phyloP scores from a whole-genome alignment of 75 land plant genomes.

The Isoetes taiwanensis region DNA sequence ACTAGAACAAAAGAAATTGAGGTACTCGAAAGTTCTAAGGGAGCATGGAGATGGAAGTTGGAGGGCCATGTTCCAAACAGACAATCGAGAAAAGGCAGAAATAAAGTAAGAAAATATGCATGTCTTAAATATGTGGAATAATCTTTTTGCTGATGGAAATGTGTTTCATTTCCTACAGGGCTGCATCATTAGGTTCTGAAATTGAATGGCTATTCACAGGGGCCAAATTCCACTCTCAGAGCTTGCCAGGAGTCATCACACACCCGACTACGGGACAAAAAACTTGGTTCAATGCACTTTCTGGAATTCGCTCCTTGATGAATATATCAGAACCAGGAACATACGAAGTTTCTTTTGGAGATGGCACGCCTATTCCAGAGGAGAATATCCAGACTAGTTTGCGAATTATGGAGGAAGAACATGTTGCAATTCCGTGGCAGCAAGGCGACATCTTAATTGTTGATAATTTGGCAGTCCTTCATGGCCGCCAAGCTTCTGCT shows the following conservation, averaged over 20 bases:
- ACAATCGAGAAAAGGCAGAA: constrained; percentile 57
- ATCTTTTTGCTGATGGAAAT: too few species aligned
- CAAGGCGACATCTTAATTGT: constrained; percentile 69
- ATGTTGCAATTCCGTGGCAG: constrained; percentile 65
- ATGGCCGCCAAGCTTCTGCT: constrained; percentile 51
- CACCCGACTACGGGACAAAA: constrained; percentile 51
- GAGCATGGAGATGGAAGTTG: constrained; percentile 92
- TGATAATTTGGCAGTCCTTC: constrained; percentile 82
- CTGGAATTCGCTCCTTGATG: constrained; percentile 92
- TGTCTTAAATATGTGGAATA: too few species aligned
- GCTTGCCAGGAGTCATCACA: constrained; percentile 75
- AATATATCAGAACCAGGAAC: constrained; percentile 80
- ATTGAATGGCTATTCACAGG: constrained; percentile 68
- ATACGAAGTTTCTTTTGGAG: constrained; percentile 79
- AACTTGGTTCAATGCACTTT: constrained; percentile 96
- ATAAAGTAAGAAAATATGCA: too few species aligned
- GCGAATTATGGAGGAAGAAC: constrained; percentile 59
- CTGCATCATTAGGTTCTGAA: constrained; percentile 62
- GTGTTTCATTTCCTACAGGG: too few species aligned
- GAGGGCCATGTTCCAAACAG: constrained; percentile 87
- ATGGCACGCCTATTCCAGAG: constrained; percentile 68
- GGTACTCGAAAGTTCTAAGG: constrained; percentile 56
- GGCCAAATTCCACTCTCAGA: constrained; percentile 79
- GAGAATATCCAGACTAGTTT: constrained; percentile 63
- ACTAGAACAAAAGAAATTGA: constrained; percentile 58